These are phyloP conservation scores for Fallopia convolvulus DNA, from an alignment of 148 eudicot species.

Conservation along the genomic window DNA sequence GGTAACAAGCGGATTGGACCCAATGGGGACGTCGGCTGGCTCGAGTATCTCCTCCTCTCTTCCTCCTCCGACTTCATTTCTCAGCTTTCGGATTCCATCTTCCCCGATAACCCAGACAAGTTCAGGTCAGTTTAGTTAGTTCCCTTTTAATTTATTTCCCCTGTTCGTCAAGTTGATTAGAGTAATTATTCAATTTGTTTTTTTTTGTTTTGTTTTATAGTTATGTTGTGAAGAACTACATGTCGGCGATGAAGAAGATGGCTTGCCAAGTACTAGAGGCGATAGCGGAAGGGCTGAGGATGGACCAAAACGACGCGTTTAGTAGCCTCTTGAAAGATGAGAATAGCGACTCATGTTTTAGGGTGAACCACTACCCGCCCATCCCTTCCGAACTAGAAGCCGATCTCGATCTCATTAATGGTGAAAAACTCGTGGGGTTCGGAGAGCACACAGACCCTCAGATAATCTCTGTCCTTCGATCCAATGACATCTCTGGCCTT, in stretches of 20 bases:
- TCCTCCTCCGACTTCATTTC: constrained; percentile 18
- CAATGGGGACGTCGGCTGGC: constrained; percentile 80
- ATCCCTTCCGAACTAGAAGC: constrained; percentile 25
- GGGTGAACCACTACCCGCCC: constrained; percentile 63
- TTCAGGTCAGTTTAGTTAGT: constrained; percentile 21
- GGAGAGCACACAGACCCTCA: constrained; percentile 86
- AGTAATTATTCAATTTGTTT: no score
- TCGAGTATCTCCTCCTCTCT: constrained; percentile 50
- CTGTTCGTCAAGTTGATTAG: no score
- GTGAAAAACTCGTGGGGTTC: constrained; percentile 38
- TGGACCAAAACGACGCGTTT: constrained; percentile 25
- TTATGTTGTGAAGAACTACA: constrained; percentile 24
- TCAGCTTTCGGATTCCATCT: constrained; percentile 20
- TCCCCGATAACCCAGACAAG: constrained; percentile 22
- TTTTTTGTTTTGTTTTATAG: constrained; percentile 12
- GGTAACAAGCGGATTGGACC: constrained; percentile 54
- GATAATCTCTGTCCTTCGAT: constrained; percentile 46
- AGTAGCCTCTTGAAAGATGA: constrained; percentile 35
- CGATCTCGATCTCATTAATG: constrained; percentile 11
- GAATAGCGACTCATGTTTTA: constrained; percentile 37
- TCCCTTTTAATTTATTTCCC: no score
- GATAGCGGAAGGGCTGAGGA: constrained; percentile 38
- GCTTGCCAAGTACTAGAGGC: constrained; percentile 35
- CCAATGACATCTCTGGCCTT: constrained; percentile 43
- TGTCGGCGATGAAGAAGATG: constrained; percentile 28